These are phyloP conservation scores for Podila epigama DNA, from an alignment of 192 early-diverging fungal species.

Conservation along the genomic window DNA sequence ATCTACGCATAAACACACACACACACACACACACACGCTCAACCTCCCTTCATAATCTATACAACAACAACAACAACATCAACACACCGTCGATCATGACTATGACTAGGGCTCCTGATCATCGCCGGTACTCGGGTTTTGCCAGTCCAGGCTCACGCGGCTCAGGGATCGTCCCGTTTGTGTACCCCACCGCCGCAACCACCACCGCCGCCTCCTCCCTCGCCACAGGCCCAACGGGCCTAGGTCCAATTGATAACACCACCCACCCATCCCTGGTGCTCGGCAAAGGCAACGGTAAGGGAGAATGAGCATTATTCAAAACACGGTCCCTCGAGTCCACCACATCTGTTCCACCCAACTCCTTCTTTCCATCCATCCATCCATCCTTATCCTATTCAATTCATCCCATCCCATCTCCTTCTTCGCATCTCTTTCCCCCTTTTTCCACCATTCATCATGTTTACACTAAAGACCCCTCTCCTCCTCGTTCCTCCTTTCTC, in stretches of 20 bases:
- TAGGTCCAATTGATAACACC: too few relatives aligned
- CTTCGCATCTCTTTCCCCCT: background rate
- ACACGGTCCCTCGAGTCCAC: background rate
- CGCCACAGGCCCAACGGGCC: too few relatives aligned
- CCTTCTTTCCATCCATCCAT: background rate
- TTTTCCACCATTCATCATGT: background rate
- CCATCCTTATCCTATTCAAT: background rate
- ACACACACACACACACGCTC: background rate
- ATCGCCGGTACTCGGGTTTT: background rate
- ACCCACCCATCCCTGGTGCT: too few relatives aligned
- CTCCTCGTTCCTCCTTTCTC: background rate
- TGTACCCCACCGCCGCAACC: background rate
- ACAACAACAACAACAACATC: background rate
- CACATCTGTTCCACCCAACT: background rate
- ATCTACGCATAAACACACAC: too few relatives aligned
- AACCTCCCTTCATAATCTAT: too few relatives aligned
- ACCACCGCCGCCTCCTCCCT: background rate
- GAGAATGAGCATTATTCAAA: background rate
- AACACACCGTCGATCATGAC: background rate
- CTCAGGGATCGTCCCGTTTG: background rate
- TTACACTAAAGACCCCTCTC: background rate
- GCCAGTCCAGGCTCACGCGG: background rate
- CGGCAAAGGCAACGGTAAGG: conserved; percentile 3
- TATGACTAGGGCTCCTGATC: background rate
- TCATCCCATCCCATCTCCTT: background rate